phyloP scores from a whole-genome alignment of 306 rosid genomes.

The Lablab purpureus region DNA sequence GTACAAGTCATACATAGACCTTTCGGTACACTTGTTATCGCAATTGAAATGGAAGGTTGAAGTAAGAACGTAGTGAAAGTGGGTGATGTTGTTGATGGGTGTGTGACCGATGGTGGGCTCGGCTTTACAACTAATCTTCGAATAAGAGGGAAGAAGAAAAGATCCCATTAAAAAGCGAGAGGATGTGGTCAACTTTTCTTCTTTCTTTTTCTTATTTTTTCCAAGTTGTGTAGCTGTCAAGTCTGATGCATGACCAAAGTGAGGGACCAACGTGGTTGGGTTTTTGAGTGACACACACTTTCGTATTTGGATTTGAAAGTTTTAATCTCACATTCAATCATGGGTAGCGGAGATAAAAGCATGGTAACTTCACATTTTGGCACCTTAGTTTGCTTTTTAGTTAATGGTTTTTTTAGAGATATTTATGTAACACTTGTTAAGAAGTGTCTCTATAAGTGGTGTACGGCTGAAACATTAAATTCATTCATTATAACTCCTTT shows the following conservation, averaged over 20 bases:
- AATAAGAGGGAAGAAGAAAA: conserved; percentile 33
- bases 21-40: too few relatives aligned
- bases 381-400: background rate
- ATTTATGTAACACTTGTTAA: background rate
- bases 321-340: conserved; percentile 39
- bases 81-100: conserved; percentile 46
- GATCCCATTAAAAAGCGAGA: conserved; percentile 28
- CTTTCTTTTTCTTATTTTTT: conserved; percentile 1
- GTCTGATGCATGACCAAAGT: conserved; percentile 22
- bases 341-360: conserved; percentile 3
- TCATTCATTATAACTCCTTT: too few relatives aligned
- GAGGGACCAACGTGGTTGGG: conserved; percentile 43
- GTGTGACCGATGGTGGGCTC: conserved; percentile 46
- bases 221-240: conserved; percentile 56
- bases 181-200: conserved; percentile 36
- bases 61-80: conserved; percentile 28
- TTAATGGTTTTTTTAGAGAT: background rate
- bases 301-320: conserved; percentile 38
- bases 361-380: conserved; percentile 28
- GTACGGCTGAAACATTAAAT: too few relatives aligned
- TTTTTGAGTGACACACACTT: conserved; percentile 22
- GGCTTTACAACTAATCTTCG: conserved; percentile 53
- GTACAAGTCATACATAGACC: too few relatives aligned
- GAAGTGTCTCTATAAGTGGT: too few relatives aligned
- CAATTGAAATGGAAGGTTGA: too few relatives aligned